Percentiles rank a stretch among this genome's conserved stretches.
Conservation (phyloP, 495 filamentous ascomycete species). For the Podospora comata region DNA sequence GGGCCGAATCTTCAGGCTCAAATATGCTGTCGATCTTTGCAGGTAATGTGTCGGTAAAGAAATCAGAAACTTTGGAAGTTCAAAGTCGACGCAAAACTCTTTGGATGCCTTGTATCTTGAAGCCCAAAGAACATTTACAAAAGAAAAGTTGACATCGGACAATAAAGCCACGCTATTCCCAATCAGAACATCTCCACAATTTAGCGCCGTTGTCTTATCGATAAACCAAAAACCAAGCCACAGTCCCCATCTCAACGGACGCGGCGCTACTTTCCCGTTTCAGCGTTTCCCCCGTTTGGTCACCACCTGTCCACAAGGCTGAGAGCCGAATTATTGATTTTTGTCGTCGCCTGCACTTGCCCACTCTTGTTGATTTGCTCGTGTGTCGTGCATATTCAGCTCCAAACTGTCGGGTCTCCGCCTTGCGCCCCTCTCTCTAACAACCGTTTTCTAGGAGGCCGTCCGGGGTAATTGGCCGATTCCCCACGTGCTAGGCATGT, state of each 20-base stretch:
- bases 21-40: not conserved
- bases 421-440: not conserved
- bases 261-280: not conserved
- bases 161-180: not conserved
- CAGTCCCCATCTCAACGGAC: not conserved
- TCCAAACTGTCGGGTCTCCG: conserved; percentile 7
- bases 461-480: not conserved
- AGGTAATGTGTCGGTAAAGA: not conserved
- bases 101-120: not conserved
- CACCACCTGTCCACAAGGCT: conserved; percentile 6
- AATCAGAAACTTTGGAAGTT: not conserved
- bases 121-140: not conserved
- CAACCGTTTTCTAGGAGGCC: conserved; percentile 5
- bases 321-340: not conserved
- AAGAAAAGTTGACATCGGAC: not conserved
- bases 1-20: not conserved
- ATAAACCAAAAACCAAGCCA: not conserved
- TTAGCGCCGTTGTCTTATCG: not conserved
- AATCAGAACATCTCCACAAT: not conserved
- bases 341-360: not conserved
- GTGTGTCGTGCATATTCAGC: conserved; percentile 1
- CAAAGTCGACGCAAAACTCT: not conserved
- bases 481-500: not conserved
- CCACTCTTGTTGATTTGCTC: not conserved
- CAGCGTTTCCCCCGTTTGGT: not conserved